These are phyloP conservation scores for Metarhizium guizhouense DNA, from an alignment of 2,329 filamentous ascomycete genomes.

Conservation along the genomic window DNA sequence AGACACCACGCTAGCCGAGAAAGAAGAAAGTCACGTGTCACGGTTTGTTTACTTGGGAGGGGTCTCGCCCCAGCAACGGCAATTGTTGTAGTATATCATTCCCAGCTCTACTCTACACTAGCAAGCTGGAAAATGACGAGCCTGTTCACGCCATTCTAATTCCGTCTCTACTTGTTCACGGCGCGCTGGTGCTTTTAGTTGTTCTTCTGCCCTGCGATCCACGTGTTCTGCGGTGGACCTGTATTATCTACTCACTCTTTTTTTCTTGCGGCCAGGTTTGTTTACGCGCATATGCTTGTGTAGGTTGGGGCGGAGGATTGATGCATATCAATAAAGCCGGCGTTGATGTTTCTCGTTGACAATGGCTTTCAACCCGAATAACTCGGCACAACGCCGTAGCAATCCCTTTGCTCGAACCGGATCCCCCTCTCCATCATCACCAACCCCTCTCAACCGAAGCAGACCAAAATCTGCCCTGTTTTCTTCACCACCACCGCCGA, in stretches of 20 bases:
- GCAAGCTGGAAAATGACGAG: background rate
- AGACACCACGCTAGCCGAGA: background rate
- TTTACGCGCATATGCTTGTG: constrained; percentile 14
- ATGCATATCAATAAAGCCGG: constrained; percentile 4
- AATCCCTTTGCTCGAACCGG: constrained; percentile 67
- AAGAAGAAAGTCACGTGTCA: constrained; percentile 11
- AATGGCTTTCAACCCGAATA: constrained; percentile 27
- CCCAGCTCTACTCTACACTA: background rate
- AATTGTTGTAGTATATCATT: constrained; percentile 5
- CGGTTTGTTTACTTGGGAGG: constrained; percentile 19
- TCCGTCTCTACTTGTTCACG: constrained; percentile 13
- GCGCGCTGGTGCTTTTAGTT: constrained; percentile 16
- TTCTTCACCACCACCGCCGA: constrained; percentile 44
- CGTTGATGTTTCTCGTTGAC: constrained; percentile 13
- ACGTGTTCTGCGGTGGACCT: background rate
- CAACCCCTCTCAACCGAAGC: constrained; percentile 40
- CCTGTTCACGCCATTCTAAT: constrained; percentile 16
- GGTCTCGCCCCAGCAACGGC: constrained; percentile 19
- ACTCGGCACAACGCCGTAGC: constrained; percentile 59
- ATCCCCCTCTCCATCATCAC: constrained; percentile 48
- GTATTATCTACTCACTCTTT: background rate
- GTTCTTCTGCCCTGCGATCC: constrained; percentile 7
- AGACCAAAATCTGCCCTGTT: constrained; percentile 72
- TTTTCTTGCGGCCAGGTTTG: background rate
- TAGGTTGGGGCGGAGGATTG: background rate